Conservation (phyloP, 1,284 basidiomycete species). For the Trametes pubescens region DNA sequence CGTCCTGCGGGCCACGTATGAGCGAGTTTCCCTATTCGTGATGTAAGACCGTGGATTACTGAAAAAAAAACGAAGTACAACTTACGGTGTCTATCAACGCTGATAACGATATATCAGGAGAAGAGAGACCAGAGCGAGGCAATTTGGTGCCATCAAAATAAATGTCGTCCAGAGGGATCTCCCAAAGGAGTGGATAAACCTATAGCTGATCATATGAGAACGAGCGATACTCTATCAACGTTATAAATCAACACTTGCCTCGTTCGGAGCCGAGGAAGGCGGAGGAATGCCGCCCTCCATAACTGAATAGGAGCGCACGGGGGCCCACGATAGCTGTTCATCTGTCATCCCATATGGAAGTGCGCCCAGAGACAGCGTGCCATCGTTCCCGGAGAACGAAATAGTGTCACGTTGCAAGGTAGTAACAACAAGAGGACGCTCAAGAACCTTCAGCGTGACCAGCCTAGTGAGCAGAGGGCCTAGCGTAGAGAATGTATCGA, state of each 20-base stretch:
- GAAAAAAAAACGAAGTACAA: background rate
- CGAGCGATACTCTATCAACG: background rate
- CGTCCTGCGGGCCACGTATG: constrained; percentile 48
- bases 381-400: constrained; percentile 46
- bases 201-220: constrained; percentile 10
- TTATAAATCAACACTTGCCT: constrained; percentile 34
- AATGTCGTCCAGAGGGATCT: constrained; percentile 63
- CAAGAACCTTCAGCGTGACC: constrained; percentile 32
- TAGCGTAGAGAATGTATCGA: constrained; percentile 39
- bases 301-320: constrained; percentile 47
- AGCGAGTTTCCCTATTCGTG: constrained; percentile 48
- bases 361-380: constrained; percentile 50
- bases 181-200: constrained; percentile 54
- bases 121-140: constrained; percentile 49
- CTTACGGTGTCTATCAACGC: constrained; percentile 60
- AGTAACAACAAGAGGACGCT: constrained; percentile 40
- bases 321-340: constrained; percentile 48
- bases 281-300: constrained; percentile 47
- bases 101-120: constrained; percentile 49
- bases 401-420: constrained; percentile 50
- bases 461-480: constrained; percentile 44
- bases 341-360: constrained; percentile 46
- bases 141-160: constrained; percentile 60
- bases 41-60: constrained; percentile 4
- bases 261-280: constrained; percentile 43